A percentile compares a stretch with the other conserved stretches of the same genome.
phyloP scores from a whole-genome alignment of 768 basidiomycete genomes.

The Russula sp. region DNA sequence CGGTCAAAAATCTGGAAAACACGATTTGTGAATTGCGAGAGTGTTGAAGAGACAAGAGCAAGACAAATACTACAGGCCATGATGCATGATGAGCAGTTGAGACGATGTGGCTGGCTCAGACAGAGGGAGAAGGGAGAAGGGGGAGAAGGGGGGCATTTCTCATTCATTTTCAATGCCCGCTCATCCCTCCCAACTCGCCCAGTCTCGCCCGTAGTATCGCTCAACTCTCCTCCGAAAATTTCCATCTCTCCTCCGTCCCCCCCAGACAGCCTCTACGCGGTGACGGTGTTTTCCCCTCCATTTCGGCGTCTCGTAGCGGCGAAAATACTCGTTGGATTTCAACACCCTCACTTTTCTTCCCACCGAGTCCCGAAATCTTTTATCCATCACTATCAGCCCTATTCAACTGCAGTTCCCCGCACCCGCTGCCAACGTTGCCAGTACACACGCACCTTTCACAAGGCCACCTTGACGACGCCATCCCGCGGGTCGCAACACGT shows the following conservation, averaged over 20 bases:
- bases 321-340: neutral
- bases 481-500: neutral
- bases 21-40: neutral
- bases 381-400: neutral
- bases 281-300: no score
- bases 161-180: constrained; percentile 23
- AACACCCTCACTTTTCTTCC: neutral
- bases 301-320: neutral
- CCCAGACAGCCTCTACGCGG: neutral
- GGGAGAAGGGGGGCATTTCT: neutral
- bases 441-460: no score
- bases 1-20: constrained; percentile 23
- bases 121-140: neutral
- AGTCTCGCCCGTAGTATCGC: no score
- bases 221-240: no score
- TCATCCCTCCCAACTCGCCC: neutral
- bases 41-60: constrained; percentile 11
- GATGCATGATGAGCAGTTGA: no score
- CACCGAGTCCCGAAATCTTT: neutral
- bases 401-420: neutral
- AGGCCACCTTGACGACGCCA: neutral
- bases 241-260: neutral
- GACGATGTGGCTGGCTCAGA: no score
- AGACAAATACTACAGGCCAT: neutral
- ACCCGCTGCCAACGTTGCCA: neutral